These are phyloP conservation scores for Rhizoclosmatium sp. DNA, from an alignment of 192 early-diverging fungal genomes.

Conservation along the genomic window DNA sequence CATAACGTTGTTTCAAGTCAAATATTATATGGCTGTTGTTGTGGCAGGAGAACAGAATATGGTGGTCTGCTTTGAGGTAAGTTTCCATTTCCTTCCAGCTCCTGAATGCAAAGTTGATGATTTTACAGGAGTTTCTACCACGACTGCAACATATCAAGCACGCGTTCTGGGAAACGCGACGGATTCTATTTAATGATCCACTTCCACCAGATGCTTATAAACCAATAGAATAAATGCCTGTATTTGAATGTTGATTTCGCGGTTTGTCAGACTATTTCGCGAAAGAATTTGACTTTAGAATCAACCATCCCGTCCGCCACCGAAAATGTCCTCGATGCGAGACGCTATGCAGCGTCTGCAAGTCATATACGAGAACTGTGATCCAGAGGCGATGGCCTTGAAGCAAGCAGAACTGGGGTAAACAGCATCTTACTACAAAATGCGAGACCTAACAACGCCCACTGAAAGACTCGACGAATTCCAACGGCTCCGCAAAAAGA, in stretches of 20 bases:
- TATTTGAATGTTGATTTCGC: neutral
- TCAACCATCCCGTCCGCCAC: neutral
- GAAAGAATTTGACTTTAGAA: neutral
- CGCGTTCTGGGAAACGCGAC: conserved; percentile 19
- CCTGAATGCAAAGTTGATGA: neutral
- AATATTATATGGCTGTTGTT: conserved; percentile 76
- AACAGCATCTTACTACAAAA: neutral
- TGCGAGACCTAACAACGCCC: too few species aligned
- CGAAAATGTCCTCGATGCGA: conserved; percentile 50
- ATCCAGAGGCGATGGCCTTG: conserved; percentile 56
- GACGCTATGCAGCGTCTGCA: conserved; percentile 67
- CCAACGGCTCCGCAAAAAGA: conserved; percentile 57
- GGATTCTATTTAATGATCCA: neutral
- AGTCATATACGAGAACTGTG: conserved; percentile 65
- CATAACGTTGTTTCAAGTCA: conserved; percentile 75
- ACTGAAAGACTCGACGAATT: conserved; percentile 60
- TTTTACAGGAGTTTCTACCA: conserved; percentile 1
- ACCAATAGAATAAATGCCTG: neutral
- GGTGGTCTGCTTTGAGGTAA: conserved; percentile 76
- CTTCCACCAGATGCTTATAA: conserved; percentile 2
- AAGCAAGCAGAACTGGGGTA: conserved; percentile 43
- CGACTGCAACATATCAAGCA: neutral
- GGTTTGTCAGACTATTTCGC: neutral
- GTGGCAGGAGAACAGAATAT: conserved; percentile 67
- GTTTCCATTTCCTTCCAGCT: neutral